Percentiles rank a stretch among this genome's conserved stretches.
phyloP scores from a whole-genome alignment of 2,329 filamentous ascomycete species.

The Alternaria longipes region DNA sequence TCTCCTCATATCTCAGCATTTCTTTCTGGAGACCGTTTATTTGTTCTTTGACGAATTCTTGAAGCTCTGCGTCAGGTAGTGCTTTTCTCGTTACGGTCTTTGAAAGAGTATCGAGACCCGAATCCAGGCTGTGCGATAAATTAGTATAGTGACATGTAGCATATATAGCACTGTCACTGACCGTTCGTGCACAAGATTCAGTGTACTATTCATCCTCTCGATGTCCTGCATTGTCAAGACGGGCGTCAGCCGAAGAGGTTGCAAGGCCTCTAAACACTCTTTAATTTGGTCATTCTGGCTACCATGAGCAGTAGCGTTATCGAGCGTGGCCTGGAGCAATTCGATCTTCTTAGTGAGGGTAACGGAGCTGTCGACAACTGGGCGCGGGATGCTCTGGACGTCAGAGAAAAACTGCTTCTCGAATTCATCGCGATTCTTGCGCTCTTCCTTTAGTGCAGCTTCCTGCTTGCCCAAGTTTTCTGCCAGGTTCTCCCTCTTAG shows the following conservation, averaged over 20 bases:
- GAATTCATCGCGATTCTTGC: conserved; percentile 28
- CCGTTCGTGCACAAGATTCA: conserved; percentile 34
- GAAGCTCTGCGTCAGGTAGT: conserved; percentile 15
- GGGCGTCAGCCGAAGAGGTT: conserved; percentile 25
- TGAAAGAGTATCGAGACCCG: conserved; percentile 25
- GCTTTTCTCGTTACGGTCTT: conserved; percentile 1
- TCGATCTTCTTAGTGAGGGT: conserved; percentile 28
- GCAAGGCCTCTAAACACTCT: conserved; percentile 30
- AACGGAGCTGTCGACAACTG: conserved; percentile 20
- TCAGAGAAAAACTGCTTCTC: conserved; percentile 32
- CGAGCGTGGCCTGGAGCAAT: conserved; percentile 20
- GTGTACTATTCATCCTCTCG: conserved; percentile 33
- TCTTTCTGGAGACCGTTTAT: conserved; percentile 26
- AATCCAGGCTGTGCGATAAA: conserved; percentile 23
- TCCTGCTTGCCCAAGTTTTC: conserved; percentile 23
- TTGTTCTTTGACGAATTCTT: conserved; percentile 24
- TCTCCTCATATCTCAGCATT: conserved; percentile 32
- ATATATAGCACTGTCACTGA: conserved; percentile 13
- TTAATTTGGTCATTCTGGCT: conserved; percentile 14
- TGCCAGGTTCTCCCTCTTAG: conserved; percentile 21
- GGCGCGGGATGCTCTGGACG: conserved; percentile 26
- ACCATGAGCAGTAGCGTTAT: conserved; percentile 6
- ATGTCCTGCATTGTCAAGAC: conserved; percentile 33
- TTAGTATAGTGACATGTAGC: conserved; percentile 10
- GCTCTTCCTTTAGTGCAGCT: conserved; percentile 31